Evolutionary conservation across 441 rosid species (phyloP).

Genomic region (Erysimum pusillum): DNA sequence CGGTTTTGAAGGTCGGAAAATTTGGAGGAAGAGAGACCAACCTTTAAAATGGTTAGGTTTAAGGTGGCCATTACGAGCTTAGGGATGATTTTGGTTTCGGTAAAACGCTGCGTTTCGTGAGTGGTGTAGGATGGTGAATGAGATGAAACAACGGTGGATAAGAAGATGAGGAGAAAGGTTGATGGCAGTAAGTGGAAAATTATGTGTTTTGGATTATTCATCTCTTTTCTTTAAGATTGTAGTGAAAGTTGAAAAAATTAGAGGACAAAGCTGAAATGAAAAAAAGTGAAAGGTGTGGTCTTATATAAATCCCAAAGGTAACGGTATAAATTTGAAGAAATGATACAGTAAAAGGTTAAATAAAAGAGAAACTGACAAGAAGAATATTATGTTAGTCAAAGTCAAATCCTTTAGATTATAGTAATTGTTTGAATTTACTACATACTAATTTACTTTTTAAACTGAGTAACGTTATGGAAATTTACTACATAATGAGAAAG

Average conservation of each 20-base stretch:
- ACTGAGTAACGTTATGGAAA: too few relatives aligned
- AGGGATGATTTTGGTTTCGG: slow-evolving; percentile 50
- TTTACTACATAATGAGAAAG: too few relatives aligned
- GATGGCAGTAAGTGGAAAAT: slow-evolving; percentile 18
- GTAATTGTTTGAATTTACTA: not conserved
- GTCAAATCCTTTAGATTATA: not conserved
- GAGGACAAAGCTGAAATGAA: not conserved
- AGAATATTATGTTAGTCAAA: slow-evolving; percentile 10
- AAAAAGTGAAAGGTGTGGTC: slow-evolving; percentile 4
- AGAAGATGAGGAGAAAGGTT: slow-evolving; percentile 46
- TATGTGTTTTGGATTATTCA: slow-evolving; percentile 24
- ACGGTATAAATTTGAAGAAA: not conserved
- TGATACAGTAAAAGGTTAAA: not conserved
- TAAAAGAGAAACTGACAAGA: not conserved
- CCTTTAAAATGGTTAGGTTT: slow-evolving; percentile 59
- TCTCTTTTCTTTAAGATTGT: slow-evolving; percentile 21
- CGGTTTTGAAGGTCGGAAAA: slow-evolving; percentile 50
- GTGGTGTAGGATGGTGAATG: slow-evolving; percentile 53
- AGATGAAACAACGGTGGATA: slow-evolving; percentile 54
- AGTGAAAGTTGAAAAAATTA: not conserved
- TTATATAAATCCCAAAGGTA: slow-evolving; percentile 4
- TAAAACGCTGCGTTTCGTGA: slow-evolving; percentile 40
- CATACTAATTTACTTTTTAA: not conserved
- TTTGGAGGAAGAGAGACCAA: slow-evolving; percentile 54
- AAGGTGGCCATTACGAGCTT: slow-evolving; percentile 60